Conservation (phyloP, 1,284 basidiomycete genomes). For the Apiotrichum laibachii region DNA sequence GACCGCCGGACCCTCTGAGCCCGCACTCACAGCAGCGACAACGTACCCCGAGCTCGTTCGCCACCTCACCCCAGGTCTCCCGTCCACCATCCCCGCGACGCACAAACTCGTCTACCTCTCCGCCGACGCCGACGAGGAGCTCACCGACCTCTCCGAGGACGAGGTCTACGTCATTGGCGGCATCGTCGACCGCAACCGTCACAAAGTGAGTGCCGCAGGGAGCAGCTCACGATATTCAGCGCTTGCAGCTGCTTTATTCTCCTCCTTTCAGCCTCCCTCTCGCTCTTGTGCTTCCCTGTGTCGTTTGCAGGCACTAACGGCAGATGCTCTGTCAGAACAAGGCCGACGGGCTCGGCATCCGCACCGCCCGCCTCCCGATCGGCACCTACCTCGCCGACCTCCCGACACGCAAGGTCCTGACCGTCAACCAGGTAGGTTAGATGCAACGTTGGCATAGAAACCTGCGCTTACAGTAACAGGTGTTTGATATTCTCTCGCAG, state of each 20-base stretch:
- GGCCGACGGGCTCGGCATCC: slow-evolving; percentile 69
- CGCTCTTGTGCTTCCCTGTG: too few relatives aligned
- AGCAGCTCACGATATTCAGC: too few relatives aligned
- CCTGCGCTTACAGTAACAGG: slow-evolving; percentile 37
- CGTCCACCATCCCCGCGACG: slow-evolving; percentile 30
- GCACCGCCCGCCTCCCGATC: slow-evolving; percentile 88
- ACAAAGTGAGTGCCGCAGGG: slow-evolving; percentile 66
- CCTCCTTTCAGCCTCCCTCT: too few relatives aligned
- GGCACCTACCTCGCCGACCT: slow-evolving; percentile 78
- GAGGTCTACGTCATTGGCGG: slow-evolving; percentile 96
- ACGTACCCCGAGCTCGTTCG: neutral
- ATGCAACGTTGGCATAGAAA: neutral
- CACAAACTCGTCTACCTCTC: slow-evolving; percentile 84
- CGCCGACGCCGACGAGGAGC: slow-evolving; percentile 84
- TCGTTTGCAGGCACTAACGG: neutral
- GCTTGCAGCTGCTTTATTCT: too few relatives aligned
- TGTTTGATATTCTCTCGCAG: slow-evolving; percentile 85
- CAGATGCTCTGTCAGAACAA: slow-evolving; percentile 88
- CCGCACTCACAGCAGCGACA: neutral
- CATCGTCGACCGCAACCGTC: slow-evolving; percentile 92
- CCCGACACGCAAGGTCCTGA: slow-evolving; percentile 88
- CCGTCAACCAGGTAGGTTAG: slow-evolving; percentile 77
- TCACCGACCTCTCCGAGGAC: slow-evolving; percentile 72
- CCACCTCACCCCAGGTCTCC: slow-evolving; percentile 22
- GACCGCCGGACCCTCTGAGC: neutral